Base-by-base conservation (phyloP, 495 filamentous ascomycete genomes). In the Trichoderma erinaceum region DNA sequence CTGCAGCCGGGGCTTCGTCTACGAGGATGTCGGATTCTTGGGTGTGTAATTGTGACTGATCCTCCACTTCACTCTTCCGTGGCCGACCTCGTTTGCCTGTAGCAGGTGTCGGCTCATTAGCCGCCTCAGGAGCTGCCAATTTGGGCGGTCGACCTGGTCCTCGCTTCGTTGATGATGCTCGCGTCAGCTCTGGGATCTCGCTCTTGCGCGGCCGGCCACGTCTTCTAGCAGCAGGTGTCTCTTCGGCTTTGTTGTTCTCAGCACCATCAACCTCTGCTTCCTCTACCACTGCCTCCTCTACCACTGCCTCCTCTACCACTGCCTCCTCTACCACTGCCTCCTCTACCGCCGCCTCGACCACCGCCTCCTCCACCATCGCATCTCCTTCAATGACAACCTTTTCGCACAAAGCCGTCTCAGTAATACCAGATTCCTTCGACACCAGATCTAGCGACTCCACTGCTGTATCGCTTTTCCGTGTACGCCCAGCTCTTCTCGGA, bases 111-210 rank as follows among this genome's bases (percentile, higher is more conserved):
- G n/a, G 25, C n/a, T 56, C 50, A 11, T 2, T 16, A 25, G n/a
- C 25, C 10, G 10, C 16, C 50, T 56, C 18, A n/a, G 21, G n/a
- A 56, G 16, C 50, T 56, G n/a, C n/a, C 27, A 18, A 12, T 6
- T 61, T 61, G 15, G 56, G 56, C n/a, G 56, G 56, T 35, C 56
- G 23, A 12, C 56, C 56, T 13, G 56, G 27, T 25, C 56, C 56
- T 32, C 56, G 23, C 25, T 32, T 61, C 13, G 25, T 18, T 61
- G 56, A 13, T 29, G 56, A 10, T 61, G 56, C 11, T 61, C 2
- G 10, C 48, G 25, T 21, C 23, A 25, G 16, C 56, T 61, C 56
- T 13, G 56, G 1, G 16, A 32, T 32, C 56, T 61, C 56, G 29
- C 56, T 61, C 25, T 61, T 61, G 12, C 56, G 56, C 27, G 56